Conservation (phyloP, 2,329 filamentous ascomycete species). For the Sporothrix schenckii region DNA sequence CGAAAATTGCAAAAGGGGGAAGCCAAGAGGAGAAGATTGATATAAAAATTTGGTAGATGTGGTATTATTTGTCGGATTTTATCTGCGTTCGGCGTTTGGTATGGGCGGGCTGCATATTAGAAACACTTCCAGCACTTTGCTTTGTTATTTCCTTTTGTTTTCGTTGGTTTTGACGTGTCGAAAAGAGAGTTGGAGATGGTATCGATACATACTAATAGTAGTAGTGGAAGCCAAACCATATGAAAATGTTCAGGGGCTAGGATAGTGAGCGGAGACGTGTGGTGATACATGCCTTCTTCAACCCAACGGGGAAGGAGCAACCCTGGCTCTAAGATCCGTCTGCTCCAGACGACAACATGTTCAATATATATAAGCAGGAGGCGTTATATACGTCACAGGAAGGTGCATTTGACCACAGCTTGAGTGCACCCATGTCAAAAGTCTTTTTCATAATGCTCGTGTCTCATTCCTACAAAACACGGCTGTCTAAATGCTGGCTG, state of each 20-base stretch:
- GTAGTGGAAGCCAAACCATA: conserved; percentile 12
- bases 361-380: conserved; percentile 12
- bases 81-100: conserved; percentile 15
- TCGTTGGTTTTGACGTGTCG: background rate
- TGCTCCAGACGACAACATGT: background rate
- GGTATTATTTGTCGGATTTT: background rate
- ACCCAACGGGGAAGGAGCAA: conserved; percentile 8
- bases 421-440: background rate
- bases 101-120: conserved; percentile 11
- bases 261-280: background rate
- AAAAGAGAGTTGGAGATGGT: background rate
- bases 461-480: conserved; percentile 23
- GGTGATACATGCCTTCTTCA: background rate
- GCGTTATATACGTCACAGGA: background rate
- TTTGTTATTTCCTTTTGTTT: conserved; percentile 6
- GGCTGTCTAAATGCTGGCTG: background rate
- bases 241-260: background rate
- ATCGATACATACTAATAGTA: conserved; percentile 14
- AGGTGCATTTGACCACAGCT: background rate
- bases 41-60: background rate
- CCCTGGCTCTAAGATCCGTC: background rate
- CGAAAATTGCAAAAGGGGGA: background rate
- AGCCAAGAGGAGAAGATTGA: background rate
- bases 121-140: conserved; percentile 10
- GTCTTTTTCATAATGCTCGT: background rate